Evolutionary conservation across 306 rosid species (phyloP), one percentile per base, ranked within the genome.

Genomic region (Luffa acutangula): DNA sequence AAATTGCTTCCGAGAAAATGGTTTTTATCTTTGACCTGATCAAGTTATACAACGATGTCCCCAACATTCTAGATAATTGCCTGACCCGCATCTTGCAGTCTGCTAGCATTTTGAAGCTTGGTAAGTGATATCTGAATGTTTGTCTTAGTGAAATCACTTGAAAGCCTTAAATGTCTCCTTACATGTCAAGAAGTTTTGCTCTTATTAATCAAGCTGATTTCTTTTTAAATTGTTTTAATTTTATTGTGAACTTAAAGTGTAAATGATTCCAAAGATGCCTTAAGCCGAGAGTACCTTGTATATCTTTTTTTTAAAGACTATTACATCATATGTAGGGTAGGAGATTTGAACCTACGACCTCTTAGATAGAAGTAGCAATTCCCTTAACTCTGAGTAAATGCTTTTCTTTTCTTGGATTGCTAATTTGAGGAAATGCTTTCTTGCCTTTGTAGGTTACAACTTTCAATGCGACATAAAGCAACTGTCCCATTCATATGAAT

Each of bases 401-500:
- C 39, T 72, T 39, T 60, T 70, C 57, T 39, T 51, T 57, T 37
- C 43, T 62, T 6, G 37, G 34, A 39, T 56, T 45, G 46, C n/a
- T 36, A 78, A n/a, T 81, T 60, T 84, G 67, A 76, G 42, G 73
- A 73, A 58, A 49, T 87, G 48, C 60, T 71, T 59, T 62, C 57
- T 87, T 85, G 42, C 73, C 17, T 77, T 84, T 83, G 83, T 88
- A 96, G 99, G 98, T 43, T 96, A 96, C 84, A 96, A 91, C 84
- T 93, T 93, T 88, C 87, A 88, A 63, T 96, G 97, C 78, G 98
- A 95, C 82, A 87, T 85, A 75, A 91, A 83, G 87, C 99, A 95
- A 73, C 90, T 96, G 82, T 92, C 94, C 83, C 86, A 77, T 59
- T 90, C 99, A 9, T 96, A 96, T 76, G 89, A 53, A 82, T 90